These are phyloP conservation scores for Fusarium bulbicola DNA, from an alignment of 2,329 filamentous ascomycete species.

Conservation along the genomic window DNA sequence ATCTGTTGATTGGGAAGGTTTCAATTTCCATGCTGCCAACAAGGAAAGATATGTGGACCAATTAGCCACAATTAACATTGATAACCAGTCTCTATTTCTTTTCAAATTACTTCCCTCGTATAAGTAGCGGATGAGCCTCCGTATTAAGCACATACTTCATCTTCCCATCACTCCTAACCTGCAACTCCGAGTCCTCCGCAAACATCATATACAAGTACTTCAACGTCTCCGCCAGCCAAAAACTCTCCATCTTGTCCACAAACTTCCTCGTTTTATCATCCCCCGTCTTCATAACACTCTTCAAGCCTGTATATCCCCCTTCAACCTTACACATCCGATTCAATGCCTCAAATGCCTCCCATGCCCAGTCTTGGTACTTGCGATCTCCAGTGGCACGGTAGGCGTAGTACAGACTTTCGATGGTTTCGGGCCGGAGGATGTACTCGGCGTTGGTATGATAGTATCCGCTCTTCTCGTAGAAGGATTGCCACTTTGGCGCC, in stretches of 20 bases:
- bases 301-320: constrained; percentile 10
- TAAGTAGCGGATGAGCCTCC: constrained; percentile 24
- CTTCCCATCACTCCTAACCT: constrained; percentile 24
- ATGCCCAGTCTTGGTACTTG: constrained; percentile 29
- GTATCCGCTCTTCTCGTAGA: constrained; percentile 26
- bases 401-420: constrained; percentile 32
- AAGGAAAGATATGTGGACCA: fast-evolving
- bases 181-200: constrained; percentile 24
- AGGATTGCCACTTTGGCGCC: constrained; percentile 5
- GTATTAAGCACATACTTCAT: constrained; percentile 34
- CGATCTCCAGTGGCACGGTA: constrained; percentile 28
- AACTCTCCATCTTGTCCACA: constrained; percentile 37
- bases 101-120: background rate
- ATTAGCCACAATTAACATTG: fast-evolving
- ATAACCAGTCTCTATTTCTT: too few relatives aligned
- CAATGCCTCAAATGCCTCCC: constrained; percentile 22
- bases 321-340: constrained; percentile 11
- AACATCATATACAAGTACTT: constrained; percentile 38
- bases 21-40: too few relatives aligned
- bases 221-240: constrained; percentile 34
- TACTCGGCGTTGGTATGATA: constrained; percentile 19
- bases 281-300: constrained; percentile 8
- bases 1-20: too few relatives aligned
- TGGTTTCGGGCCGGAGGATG: constrained; percentile 28
- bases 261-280: background rate